These are phyloP conservation scores for Hyaloperonospora arabidopsidis DNA, from an alignment of 352 stramenopile genomes.

Conservation along the genomic window DNA sequence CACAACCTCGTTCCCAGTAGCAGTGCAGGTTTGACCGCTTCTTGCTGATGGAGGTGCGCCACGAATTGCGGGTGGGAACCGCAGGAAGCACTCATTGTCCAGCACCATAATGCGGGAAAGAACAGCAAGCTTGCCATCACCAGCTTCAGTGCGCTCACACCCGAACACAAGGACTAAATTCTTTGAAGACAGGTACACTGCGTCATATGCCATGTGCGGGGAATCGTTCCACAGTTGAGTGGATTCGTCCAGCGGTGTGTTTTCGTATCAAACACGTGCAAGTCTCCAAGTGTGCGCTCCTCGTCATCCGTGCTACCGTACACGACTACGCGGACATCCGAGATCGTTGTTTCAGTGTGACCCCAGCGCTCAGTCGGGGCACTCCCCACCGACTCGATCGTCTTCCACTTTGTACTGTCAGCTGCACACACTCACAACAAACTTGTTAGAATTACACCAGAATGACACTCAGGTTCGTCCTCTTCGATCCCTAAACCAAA, in stretches of 20 bases:
- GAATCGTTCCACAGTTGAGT: constrained; percentile 85
- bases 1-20: constrained; percentile 63
- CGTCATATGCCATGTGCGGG: constrained; percentile 86
- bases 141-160: constrained; percentile 65
- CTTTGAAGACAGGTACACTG: constrained; percentile 83
- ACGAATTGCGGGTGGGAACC: constrained; percentile 86
- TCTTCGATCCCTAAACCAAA: background rate
- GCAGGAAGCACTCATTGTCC: constrained; percentile 90
- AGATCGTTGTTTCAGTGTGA: constrained; percentile 85
- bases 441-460: constrained; percentile 4
- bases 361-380: constrained; percentile 75
- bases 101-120: constrained; percentile 86
- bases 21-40: constrained; percentile 70
- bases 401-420: constrained; percentile 30
- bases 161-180: constrained; percentile 90
- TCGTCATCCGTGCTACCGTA: constrained; percentile 89
- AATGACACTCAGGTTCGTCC: background rate
- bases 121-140: constrained; percentile 56
- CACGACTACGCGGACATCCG: constrained; percentile 77
- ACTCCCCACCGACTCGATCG: constrained; percentile 30
- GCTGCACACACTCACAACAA: constrained; percentile 6
- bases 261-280: constrained; percentile 81
- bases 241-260: constrained; percentile 77
- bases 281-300: constrained; percentile 69
- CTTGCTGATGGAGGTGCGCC: constrained; percentile 51